Evolutionary conservation across 164 flowering plant genomes (phyloP), one percentile per base, ranked within the genome.

Genomic region (Berberis thunbergii): DNA sequence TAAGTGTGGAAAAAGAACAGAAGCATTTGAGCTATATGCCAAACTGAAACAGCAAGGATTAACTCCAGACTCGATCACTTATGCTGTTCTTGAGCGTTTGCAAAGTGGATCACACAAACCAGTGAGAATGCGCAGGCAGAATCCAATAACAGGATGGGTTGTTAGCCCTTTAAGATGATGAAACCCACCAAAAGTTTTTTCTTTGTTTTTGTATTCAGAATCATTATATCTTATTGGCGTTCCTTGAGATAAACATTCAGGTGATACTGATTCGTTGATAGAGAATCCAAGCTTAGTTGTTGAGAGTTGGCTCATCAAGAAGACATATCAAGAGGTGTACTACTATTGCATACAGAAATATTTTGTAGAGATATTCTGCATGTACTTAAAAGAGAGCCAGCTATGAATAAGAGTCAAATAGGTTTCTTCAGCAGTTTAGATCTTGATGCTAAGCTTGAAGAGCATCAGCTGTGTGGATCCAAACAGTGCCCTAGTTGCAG

Each of bases 401-500:
- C 62, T 53, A 80, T 80, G 82, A 77, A 70, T 62, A 81, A 69
- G 67, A 78, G 69, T 63, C 83, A 72, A 26, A 65, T 73, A 69
- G 82, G 81, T 38, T 76, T 85, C 42, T 74, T 79, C 67, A 77
- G 83, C 70, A 83, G 89, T 70, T 81, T 91, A 59, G 86, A 94
- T 83, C 93, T 87, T 49, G 97, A 90, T 70, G 87, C 96, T 7
- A 89, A 89, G 84, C 95, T 87, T 54, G 99, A 91, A 78, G 93
- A 87, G 73, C 97, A 86, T 76, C 95, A 84, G 72, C 66, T 87
- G 70, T 81, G 96, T 74, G 89, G 87, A 82, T 84, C 97, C 72
- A 85, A 85, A 69, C 93, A 86, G 64, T 94, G 99, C 68, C 99
- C 97, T 40, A 78, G 96, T 60, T 94, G 99, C 61, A 97, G 99